Percentiles rank a stretch among this genome's conserved stretches.
Evolutionary conservation across 2,329 filamentous ascomycete species (phyloP).

Genomic region (Xylaria sp.): DNA sequence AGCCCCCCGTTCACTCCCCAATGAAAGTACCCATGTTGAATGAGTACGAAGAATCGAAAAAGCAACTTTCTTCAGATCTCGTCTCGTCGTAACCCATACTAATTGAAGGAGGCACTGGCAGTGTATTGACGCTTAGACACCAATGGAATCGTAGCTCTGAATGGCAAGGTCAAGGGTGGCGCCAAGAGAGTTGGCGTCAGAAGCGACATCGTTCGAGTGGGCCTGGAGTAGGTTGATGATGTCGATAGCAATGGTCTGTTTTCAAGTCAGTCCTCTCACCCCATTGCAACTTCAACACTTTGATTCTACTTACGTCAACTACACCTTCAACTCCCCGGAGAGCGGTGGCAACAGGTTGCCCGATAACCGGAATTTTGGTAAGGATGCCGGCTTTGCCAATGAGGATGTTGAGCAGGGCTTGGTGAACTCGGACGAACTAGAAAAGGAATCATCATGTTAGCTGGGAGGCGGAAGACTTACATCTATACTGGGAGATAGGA

Average conservation of each 20-base stretch:
- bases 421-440: conserved; percentile 37
- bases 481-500: too few species aligned
- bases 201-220: conserved; percentile 8
- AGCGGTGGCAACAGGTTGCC: conserved; percentile 31
- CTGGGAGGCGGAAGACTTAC: too few species aligned
- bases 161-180: conserved; percentile 14
- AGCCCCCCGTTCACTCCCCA: too few species aligned
- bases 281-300: not conserved
- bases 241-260: conserved; percentile 9
- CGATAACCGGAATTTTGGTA: conserved; percentile 27
- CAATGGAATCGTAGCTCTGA: not conserved
- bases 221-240: conserved; percentile 13
- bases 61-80: too few species aligned
- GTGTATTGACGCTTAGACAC: not conserved
- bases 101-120: not conserved
- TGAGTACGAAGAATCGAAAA: not conserved
- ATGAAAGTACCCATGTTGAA: not conserved
- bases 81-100: not conserved
- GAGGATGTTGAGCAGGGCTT: conserved; percentile 33
- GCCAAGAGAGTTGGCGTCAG: conserved; percentile 12
- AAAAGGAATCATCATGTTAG: not conserved
- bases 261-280: not conserved
- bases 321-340: conserved; percentile 31
- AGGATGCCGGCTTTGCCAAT: conserved; percentile 36
- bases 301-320: conserved; percentile 31